Evolutionary conservation across 148 eudicot genomes (phyloP).

Genomic region (Arctostaphylos glauca): DNA sequence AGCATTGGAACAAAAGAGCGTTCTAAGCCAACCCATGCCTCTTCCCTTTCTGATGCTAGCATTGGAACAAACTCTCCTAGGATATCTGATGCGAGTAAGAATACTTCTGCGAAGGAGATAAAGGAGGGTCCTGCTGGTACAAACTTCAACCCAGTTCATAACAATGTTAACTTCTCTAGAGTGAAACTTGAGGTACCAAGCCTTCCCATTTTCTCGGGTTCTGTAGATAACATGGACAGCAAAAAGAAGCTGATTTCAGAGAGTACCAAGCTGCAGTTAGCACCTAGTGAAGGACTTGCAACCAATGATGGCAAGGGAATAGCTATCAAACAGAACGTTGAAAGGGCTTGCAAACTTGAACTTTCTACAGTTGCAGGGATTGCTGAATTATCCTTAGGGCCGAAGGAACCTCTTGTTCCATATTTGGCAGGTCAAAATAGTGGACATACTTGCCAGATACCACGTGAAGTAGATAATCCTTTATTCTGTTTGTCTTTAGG

Average conservation of each 20-base stretch:
- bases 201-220: conserved; percentile 3
- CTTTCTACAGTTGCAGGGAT: conserved; percentile 9
- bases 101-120: conserved; percentile 3
- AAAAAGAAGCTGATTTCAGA: conserved; percentile 9
- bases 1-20: conserved; percentile 10
- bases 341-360: conserved; percentile 12
- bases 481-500: conserved; percentile 20
- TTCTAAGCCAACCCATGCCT: conserved; percentile 10
- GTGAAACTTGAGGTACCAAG: conserved; percentile 14
- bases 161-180: neutral
- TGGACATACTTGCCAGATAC: neutral
- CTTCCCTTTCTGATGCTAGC: neutral
- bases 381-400: conserved; percentile 23
- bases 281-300: neutral
- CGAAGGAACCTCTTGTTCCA: conserved; percentile 15
- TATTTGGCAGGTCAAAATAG: conserved; percentile 10
- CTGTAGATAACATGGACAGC: conserved; percentile 14
- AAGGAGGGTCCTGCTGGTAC: conserved; percentile 10
- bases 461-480: conserved; percentile 18
- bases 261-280: conserved; percentile 10
- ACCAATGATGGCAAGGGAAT: conserved; percentile 14
- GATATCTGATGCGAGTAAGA: conserved; percentile 17
- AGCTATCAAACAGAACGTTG: neutral
- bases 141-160: conserved; percentile 7
- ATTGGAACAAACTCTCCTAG: conserved; percentile 14